Evolutionary conservation across 352 stramenopile genomes (phyloP), one percentile per base, ranked within the genome.

Genomic region (Blastocystis sp.): DNA sequence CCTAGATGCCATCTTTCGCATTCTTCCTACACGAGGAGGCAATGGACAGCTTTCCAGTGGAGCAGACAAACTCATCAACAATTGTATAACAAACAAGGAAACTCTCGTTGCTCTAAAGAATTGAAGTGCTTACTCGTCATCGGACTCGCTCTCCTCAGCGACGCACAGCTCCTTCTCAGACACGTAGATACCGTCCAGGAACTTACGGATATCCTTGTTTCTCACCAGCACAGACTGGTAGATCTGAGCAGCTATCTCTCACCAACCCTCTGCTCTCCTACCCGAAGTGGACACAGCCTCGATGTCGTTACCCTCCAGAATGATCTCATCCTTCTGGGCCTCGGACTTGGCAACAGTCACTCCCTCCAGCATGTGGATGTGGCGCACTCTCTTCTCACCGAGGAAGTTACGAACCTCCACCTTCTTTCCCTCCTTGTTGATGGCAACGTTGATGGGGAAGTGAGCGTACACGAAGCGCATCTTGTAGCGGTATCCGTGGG

Each of bases 381-480:
- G 98, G 88, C 95, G 95, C 75, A 98, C 95, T 84, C 95, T 94
- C 91, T 98, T 98, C 90, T 99, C 95, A 91, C 96, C 96, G 72
- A 99, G 91, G 90, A 99, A 99, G 93, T 99, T 99, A 84, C 96
- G 93, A 90, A 99, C 97, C 90, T 99, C 96, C 79, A 98, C 93
- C 73, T 89, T 89, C 89, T 92, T 92, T 88, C 92, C 92, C 75
- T 95, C 92, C n/a, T 89, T 89, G 71, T 87, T 90, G 86, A 97
- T 92, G 73, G 92, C 94, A 38, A 98, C 95, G 90, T 98, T 99
- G 94, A 99, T 99, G 88, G 96, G 96, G 90, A 99, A 99, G 91
- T 99, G 96, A 79, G 94, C 94, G 91, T 99, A 99, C 88, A 98
- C 96, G 89, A 98, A 98, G 87, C 96, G 94, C 95, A 99, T 98